Percentiles rank a stretch among this genome's conserved stretches.
Evolutionary conservation across 257 asterid genomes (phyloP).

Genomic region (Ballota nigra): DNA sequence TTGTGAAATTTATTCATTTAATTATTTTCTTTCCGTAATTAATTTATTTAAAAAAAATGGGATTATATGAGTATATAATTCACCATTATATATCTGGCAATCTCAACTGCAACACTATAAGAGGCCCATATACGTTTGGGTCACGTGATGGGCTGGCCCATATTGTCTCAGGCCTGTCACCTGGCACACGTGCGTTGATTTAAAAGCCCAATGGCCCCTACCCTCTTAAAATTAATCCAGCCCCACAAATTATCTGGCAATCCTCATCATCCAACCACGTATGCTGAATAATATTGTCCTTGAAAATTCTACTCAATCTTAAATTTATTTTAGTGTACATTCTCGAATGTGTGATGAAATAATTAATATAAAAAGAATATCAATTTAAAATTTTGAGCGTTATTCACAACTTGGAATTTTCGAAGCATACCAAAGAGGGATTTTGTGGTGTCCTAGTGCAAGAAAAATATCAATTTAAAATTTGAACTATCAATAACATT

Average conservation of each 20-base stretch:
- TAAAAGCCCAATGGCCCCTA: constrained; percentile 26
- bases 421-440: background rate
- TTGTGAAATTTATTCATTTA: too few species aligned
- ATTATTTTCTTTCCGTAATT: too few species aligned
- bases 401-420: background rate
- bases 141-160: constrained; percentile 34
- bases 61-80: background rate
- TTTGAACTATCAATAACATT: background rate
- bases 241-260: constrained; percentile 6
- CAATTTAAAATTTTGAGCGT: background rate
- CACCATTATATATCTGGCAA: too few species aligned
- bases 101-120: constrained; percentile 21
- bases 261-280: background rate
- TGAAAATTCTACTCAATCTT: background rate
- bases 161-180: background rate
- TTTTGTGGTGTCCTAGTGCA: background rate
- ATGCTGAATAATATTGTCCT: background rate
- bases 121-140: constrained; percentile 14
- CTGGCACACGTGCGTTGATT: constrained; percentile 2
- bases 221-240: background rate
- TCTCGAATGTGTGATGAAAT: too few species aligned
- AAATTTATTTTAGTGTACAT: background rate
- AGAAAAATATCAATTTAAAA: background rate
- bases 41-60: too few species aligned
- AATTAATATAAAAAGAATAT: too few species aligned